Evolutionary conservation across 352 stramenopile species (phyloP), one percentile per base, ranked within the genome.

Genomic region (Phytophthora pistaciae): DNA sequence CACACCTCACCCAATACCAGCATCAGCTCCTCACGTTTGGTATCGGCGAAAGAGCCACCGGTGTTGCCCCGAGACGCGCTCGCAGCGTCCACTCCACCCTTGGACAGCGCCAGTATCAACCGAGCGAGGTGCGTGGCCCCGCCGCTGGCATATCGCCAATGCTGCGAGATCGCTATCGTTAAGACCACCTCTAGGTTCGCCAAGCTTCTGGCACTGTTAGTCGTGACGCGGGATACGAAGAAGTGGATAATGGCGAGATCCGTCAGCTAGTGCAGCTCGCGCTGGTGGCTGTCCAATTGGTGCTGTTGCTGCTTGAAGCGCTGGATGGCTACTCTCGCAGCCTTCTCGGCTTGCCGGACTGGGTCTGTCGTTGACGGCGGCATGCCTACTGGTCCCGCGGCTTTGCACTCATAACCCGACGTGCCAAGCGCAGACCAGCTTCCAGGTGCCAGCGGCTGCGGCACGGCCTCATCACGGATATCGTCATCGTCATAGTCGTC

Each of bases 1-100:
- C 58, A 65, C 18, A 83, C 62, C 53, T 79, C 77, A 9, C 53
- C 42, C 64, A 83, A 56, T 21, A 77, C n/a, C 8, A 77, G 48
- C 56, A 79, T 58, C 50, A 83, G 57, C n/a, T 79, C 66, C 8
- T 78, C 68, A 10, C 65, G 31, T 46, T 61, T 53, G 8, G 9
- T 40, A n/a, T 60, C 13, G 10, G 38, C 23, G 18, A 49, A 11
- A 11, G 11, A 57, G 14, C 11, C 38, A 3, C 29, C 29, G 7
- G n/a, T 55, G 44, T 56, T 54, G 25, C 20, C 54, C 10, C n/a
- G 38, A 48, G 61, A 33, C 29, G 3, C 27, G 13, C 48, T 60
- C 16, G 40, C 20, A 36, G 23, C 29, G 29, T 42, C 23, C 18
- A 25, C 31, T 40, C 5, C 11, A 3, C n/a, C 20, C 25, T 25